Evolutionary conservation across 257 asterid species (phyloP).

Genomic region (Apocynum venetum): DNA sequence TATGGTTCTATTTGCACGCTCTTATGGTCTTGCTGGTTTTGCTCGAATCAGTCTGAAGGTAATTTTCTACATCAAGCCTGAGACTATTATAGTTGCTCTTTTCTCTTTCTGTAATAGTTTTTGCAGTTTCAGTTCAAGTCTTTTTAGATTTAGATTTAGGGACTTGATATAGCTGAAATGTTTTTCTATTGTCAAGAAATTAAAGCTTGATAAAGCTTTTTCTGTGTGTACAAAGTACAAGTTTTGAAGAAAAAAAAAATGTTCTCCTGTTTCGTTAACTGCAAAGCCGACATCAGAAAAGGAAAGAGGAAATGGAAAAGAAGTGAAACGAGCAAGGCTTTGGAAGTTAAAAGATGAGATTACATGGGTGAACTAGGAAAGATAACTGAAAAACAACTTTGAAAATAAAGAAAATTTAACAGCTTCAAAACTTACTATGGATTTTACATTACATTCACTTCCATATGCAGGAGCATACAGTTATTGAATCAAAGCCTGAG

Average conservation of each 20-base stretch:
- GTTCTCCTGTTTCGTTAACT: too few species aligned
- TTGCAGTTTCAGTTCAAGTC: too few species aligned
- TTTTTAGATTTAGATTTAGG: not conserved
- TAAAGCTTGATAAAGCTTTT: not conserved
- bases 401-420: not conserved
- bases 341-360: too few species aligned
- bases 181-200: not conserved
- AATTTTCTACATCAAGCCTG: conserved; percentile 5
- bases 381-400: too few species aligned
- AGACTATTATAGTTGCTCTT: not conserved
- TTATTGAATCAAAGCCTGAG: conserved; percentile 93
- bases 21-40: conserved; percentile 92
- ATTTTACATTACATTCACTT: not conserved
- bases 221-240: not conserved
- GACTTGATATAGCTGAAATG: not conserved
- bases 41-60: conserved; percentile 93
- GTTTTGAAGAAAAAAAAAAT: too few species aligned
- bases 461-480: conserved; percentile 78
- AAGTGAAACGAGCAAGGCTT: too few species aligned
- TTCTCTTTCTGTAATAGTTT: not conserved
- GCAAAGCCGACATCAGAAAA: too few species aligned
- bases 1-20: conserved; percentile 79
- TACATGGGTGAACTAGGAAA: too few species aligned
- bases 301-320: too few species aligned
- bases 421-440: not conserved